Evolutionary conservation across 345 rosid genomes (phyloP), one percentile per base, ranked within the genome.

Genomic region (Salix udensis): DNA sequence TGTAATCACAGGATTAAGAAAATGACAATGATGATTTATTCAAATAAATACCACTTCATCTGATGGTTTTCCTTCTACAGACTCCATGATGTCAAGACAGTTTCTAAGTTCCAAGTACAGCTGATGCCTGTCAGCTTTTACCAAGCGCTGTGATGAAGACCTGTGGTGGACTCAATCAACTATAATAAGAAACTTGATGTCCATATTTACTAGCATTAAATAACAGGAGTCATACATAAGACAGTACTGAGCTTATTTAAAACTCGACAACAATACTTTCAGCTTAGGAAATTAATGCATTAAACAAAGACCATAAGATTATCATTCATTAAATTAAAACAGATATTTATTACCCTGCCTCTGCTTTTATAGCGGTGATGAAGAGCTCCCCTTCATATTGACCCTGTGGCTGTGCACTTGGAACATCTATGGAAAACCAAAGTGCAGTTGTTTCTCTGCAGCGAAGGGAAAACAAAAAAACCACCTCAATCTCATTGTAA

Each of bases 401-500:
- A 79, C 98, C 98, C 11, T 97, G 93, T 31, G 96, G 90, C 83
- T 93, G 98, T 61, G 80, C 86, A 78, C 79, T 86, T 71, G 98
- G 98, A 80, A 90, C 96, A 83, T 95, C 98, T 74, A 95, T 86
- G 65, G 98, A 95, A 82, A 93, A 81, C 98, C 97, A 95, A 37
- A 95, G 76, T 2, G 92, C 92, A 80, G 86, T 85, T 70, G 98
- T 91, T 88, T 95, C 98, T 83, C 98, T 95, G 86, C 75, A 86
- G 76, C 71, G 31, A 7, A 46, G 36, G 42, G 68, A 79, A 73
- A 68, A 52, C 34, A 80, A 34, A 71, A 36, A 71, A 30, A 65
- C 74, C 5, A 6, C 82, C 78, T 76, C 53, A 81, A 55, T 65
- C 68, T 74, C 44, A 76, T 40, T 40, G 14, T 37, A 73, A 76